Evolutionary conservation across 768 basidiomycete genomes (phyloP).

Genomic region (Hypsizygus marmoreus): DNA sequence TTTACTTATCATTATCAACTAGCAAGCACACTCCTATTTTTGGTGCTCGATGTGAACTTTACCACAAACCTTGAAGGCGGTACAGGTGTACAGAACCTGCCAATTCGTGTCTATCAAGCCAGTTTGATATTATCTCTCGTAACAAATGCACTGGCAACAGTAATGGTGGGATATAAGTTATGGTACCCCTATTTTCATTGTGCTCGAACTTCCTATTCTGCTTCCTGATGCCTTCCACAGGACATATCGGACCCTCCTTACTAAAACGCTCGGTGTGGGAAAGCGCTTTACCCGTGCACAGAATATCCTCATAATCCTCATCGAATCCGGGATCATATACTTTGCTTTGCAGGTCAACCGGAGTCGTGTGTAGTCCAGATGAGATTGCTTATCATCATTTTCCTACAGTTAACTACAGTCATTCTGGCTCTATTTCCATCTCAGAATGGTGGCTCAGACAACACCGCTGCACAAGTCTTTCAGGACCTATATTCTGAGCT

Average conservation of each 20-base stretch:
- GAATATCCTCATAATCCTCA: conserved; percentile 2
- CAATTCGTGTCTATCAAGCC: too few species aligned
- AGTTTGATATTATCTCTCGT: conserved; percentile 5
- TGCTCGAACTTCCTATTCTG: not conserved
- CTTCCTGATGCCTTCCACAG: not conserved
- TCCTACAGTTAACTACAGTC: not conserved
- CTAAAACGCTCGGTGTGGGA: not conserved
- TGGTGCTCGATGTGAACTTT: too few species aligned
- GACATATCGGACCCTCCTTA: conserved; percentile 4
- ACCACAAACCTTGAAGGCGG: too few species aligned
- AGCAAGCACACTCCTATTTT: too few species aligned
- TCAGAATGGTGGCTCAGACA: not conserved
- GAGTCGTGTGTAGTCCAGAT: not conserved
- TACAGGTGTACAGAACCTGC: too few species aligned
- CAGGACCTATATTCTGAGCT: conserved; percentile 3
- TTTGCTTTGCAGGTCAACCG: conserved; percentile 3
- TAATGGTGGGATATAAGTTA: conserved; percentile 7
- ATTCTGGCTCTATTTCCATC: conserved; percentile 3
- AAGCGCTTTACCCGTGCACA: not conserved
- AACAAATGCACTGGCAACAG: conserved; percentile 7
- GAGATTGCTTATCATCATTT: too few species aligned
- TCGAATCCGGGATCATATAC: conserved; percentile 7
- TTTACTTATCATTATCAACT: too few species aligned
- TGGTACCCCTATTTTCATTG: not conserved
- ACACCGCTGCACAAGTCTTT: conserved; percentile 1